Percentiles rank a stretch among this genome's conserved stretches.
phyloP scores from a whole-genome alignment of 2,329 filamentous ascomycete genomes.

The Arachnomyces sp. region DNA sequence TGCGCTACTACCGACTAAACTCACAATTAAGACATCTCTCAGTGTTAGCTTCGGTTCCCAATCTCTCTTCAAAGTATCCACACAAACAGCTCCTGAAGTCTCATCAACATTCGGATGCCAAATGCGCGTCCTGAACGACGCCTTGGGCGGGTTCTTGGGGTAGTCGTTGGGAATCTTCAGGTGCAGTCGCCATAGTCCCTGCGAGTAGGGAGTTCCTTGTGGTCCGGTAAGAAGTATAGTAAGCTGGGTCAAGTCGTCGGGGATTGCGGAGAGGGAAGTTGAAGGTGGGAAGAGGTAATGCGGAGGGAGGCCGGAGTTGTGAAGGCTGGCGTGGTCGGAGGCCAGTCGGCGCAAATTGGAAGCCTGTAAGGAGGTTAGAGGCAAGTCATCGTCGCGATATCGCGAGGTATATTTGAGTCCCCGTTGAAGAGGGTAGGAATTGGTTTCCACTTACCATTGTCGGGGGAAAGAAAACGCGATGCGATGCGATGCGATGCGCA shows the following conservation, averaged over 20 bases:
- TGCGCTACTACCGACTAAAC: too few relatives aligned
- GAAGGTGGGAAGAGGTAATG: conserved; percentile 52
- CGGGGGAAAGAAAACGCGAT: too few relatives aligned
- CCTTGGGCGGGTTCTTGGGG: conserved; percentile 43
- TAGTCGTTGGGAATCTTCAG: conserved; percentile 55
- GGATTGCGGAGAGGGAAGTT: conserved; percentile 23
- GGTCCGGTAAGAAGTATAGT: conserved; percentile 53
- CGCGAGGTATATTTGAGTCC: too few relatives aligned
- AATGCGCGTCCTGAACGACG: conserved; percentile 53
- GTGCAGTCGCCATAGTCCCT: conserved; percentile 53
- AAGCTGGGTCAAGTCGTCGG: conserved; percentile 51
- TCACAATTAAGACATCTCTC: conserved; percentile 48
- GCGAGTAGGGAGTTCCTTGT: conserved; percentile 51
- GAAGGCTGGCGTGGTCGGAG: conserved; percentile 51
- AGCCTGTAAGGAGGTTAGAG: conserved; percentile 15
- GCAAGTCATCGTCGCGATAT: too few relatives aligned
- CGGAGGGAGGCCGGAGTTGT: conserved; percentile 49
- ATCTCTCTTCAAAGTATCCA: conserved; percentile 58
- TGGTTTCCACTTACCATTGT: too few relatives aligned
- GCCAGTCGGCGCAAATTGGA: conserved; percentile 50
- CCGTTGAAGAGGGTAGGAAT: too few relatives aligned
- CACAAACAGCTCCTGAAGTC: conserved; percentile 54
- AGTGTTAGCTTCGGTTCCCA: conserved; percentile 53
- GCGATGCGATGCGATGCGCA: too few relatives aligned
- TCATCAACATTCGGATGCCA: conserved; percentile 61